phyloP scores from a whole-genome alignment of 805 yeast genomes.

The Candida methanosorbosa region DNA sequence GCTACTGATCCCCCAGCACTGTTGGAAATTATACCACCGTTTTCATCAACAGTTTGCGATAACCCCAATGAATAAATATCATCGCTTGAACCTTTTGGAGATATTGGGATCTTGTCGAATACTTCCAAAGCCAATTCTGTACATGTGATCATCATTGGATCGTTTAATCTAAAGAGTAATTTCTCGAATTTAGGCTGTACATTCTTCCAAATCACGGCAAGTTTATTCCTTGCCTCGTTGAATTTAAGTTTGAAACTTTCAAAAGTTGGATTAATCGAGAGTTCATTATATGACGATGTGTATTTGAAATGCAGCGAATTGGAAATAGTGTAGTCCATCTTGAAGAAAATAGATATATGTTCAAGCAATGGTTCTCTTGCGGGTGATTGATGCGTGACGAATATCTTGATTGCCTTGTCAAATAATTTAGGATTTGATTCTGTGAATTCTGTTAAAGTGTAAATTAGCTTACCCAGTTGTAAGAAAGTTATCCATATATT shows the following conservation, averaged over 20 bases:
- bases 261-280: slow-evolving; percentile 52
- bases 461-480: slow-evolving; percentile 60
- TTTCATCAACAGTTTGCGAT: slow-evolving; percentile 10
- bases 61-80: slow-evolving; percentile 22
- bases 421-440: slow-evolving; percentile 21
- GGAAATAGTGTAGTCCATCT: slow-evolving; percentile 67
- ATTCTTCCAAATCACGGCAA: slow-evolving; percentile 56
- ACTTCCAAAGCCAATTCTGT: slow-evolving; percentile 50
- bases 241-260: slow-evolving; percentile 59
- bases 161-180: slow-evolving; percentile 29
- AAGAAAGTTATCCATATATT: slow-evolving; percentile 67
- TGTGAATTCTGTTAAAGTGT: slow-evolving; percentile 32
- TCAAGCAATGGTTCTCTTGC: slow-evolving; percentile 61
- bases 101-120: slow-evolving; percentile 54
- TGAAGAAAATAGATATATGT: slow-evolving; percentile 55
- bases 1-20: slow-evolving; percentile 16
- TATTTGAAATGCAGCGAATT: slow-evolving; percentile 66
- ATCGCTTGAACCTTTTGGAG: slow-evolving; percentile 23
- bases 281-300: slow-evolving; percentile 61
- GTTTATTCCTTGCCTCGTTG: slow-evolving; percentile 48
- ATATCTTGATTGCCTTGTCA: slow-evolving; percentile 43
- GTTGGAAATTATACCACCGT: too few relatives aligned
- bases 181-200: slow-evolving; percentile 44
- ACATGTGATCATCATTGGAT: slow-evolving; percentile 34
- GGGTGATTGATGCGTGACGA: slow-evolving; percentile 64